Base-by-base conservation (phyloP, 495 filamentous ascomycete genomes). In the Cercophora newfieldiana region DNA sequence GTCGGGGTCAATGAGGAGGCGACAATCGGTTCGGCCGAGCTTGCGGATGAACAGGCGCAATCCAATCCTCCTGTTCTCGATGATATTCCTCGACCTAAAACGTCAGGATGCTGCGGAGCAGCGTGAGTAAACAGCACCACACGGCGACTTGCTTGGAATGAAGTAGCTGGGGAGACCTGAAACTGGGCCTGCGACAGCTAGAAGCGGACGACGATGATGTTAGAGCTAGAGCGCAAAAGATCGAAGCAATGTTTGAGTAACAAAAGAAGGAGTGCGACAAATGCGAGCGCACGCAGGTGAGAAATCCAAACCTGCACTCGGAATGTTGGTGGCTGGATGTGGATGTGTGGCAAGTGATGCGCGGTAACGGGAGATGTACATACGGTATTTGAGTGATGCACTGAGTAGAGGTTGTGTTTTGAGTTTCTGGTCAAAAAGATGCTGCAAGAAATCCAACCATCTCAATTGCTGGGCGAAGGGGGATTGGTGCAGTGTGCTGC, bases 401-500 rank as follows among this genome's bases (percentile, higher is more conserved):
- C 21, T 30, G 26, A 26, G 30, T 37, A 57, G 19, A 44, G 44
- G 33, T 37, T 60, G 22, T 37, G 24, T 22, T 60, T 24, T 26
- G 19, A 24, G 19, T 19, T 59, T 61, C 47, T 19, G 48, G 26
- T 30, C n/a, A 22, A 26, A 44, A 21, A 33, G 50, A 56, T 54
- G 28, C 28, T 56, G 49, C 51, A 33, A 49, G 28, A 63, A 29
- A 44, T 63, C 29, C 49, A 50, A 21, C 44, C 37, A 53, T 7
- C 16, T 12, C 6, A 58, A 8, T 25, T 29, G 7, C 19, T 25
- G 49, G 29, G 55, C 30, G 50, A 67, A 64, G 54, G 28, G 49
- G 50, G 60, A 63, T 33, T 69, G 67, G 37, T 68, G 59, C 63
- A 59, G 50, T 18, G 24, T 21, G 56, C 59, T 12, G 44, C 64